Evolutionary conservation across 1,139 yeast species (phyloP).

Genomic region (Candida sanyaensis): DNA sequence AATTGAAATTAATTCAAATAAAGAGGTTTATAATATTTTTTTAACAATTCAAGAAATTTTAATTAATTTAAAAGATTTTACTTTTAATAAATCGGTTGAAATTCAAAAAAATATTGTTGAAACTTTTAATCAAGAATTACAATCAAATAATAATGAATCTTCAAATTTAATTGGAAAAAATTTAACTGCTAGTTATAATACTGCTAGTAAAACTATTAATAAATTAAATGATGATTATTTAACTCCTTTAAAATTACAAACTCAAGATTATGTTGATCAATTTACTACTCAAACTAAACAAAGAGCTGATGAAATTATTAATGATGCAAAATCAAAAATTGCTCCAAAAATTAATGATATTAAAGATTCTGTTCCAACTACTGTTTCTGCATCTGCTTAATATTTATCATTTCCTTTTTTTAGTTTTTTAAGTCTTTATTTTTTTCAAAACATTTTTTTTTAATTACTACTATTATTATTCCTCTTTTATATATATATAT

Average conservation of each 20-base stretch:
- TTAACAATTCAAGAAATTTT: slow-evolving; percentile 33
- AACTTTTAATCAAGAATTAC: slow-evolving; percentile 38
- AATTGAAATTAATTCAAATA: slow-evolving; percentile 12
- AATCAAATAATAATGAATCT: slow-evolving; percentile 15
- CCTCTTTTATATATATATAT: no score
- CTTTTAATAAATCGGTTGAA: slow-evolving; percentile 30
- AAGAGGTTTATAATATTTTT: slow-evolving; percentile 27
- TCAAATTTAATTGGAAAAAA: slow-evolving; percentile 25
- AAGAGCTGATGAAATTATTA: slow-evolving; percentile 37
- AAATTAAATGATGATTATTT: slow-evolving; percentile 39
- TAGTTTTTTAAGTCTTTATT: no score
- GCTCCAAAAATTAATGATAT: slow-evolving; percentile 15
- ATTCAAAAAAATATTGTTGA: slow-evolving; percentile 33
- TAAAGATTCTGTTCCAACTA: slow-evolving; percentile 12
- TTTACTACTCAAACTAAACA: slow-evolving; percentile 35
- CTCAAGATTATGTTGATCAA: slow-evolving; percentile 40
- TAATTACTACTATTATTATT: no score
- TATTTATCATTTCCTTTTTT: not conserved
- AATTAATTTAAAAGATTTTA: slow-evolving; percentile 26
- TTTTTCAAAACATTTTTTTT: no score
- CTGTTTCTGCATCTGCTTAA: slow-evolving; percentile 21
- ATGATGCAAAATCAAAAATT: slow-evolving; percentile 28
- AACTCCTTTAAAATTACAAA: slow-evolving; percentile 43
- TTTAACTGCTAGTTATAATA: slow-evolving; percentile 37
- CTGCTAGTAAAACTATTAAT: slow-evolving; percentile 35